These are phyloP conservation scores for Puccinia hordei DNA, from an alignment of 1,284 basidiomycete genomes.

Conservation along the genomic window DNA sequence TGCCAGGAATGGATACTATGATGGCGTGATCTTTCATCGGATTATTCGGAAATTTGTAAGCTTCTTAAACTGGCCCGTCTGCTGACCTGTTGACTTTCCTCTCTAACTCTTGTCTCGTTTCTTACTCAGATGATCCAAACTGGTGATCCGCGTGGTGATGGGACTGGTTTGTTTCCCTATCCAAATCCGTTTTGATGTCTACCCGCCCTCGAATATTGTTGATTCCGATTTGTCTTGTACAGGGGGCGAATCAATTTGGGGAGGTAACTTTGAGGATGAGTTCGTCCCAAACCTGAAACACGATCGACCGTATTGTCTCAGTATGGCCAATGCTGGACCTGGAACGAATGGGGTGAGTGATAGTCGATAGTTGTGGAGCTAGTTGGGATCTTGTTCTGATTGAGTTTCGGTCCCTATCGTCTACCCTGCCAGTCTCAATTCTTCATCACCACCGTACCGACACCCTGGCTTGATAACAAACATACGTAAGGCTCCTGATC, in stretches of 20 bases:
- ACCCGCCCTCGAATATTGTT: neutral
- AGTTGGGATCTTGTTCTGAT: neutral
- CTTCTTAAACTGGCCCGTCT: slow-evolving; percentile 33
- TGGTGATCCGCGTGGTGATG: slow-evolving; percentile 93
- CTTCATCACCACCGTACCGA: slow-evolving; percentile 95
- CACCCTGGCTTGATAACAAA: slow-evolving; percentile 78
- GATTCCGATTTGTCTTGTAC: neutral
- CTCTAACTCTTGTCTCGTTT: neutral
- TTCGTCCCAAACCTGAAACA: slow-evolving; percentile 85
- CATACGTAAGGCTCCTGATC: slow-evolving; percentile 61
- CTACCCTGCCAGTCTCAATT: slow-evolving; percentile 72
- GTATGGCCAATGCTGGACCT: slow-evolving; percentile 98
- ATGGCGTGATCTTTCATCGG: slow-evolving; percentile 92
- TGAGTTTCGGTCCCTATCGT: neutral
- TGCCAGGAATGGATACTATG: slow-evolving; percentile 86
- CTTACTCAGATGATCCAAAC: slow-evolving; percentile 83
- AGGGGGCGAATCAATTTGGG: slow-evolving; percentile 92
- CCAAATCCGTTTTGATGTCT: neutral
- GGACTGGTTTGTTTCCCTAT: slow-evolving; percentile 66
- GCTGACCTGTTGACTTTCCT: neutral
- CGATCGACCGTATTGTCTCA: slow-evolving; percentile 92
- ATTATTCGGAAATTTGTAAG: slow-evolving; percentile 90
- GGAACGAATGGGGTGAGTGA: slow-evolving; percentile 72
- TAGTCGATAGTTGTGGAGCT: slow-evolving; percentile 15
- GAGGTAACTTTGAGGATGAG: slow-evolving; percentile 91